These are phyloP conservation scores for Xanthoconium separans DNA, from an alignment of 1,284 basidiomycete genomes.

Conservation along the genomic window DNA sequence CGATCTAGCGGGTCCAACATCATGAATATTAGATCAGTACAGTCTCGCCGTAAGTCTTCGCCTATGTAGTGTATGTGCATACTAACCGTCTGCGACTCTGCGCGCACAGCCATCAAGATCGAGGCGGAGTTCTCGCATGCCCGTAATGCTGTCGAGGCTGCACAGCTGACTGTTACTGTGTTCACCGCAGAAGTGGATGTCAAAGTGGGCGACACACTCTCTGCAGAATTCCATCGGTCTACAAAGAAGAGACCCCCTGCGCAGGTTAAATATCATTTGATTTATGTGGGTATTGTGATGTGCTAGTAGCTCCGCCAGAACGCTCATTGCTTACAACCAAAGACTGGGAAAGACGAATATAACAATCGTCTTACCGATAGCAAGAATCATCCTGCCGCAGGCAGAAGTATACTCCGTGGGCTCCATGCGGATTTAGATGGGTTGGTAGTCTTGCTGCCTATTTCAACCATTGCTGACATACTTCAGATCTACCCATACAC, in stretches of 20 bases:
- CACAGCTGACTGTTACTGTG: conserved; percentile 62
- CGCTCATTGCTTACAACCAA: not conserved
- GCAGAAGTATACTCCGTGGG: conserved; percentile 73
- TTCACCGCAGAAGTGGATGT: conserved; percentile 80
- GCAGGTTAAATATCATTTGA: conserved; percentile 74
- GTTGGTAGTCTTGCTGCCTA: not conserved
- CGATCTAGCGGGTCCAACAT: conserved; percentile 9
- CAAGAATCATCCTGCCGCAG: conserved; percentile 49
- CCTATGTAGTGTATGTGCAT: not conserved
- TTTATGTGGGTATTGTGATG: conserved; percentile 62
- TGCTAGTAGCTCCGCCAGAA: too few relatives aligned
- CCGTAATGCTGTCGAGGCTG: conserved; percentile 71
- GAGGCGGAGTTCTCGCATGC: conserved; percentile 82
- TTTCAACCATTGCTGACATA: not conserved
- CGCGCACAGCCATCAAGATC: conserved; percentile 65
- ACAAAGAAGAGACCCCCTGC: conserved; percentile 90
- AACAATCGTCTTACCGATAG: conserved; percentile 72
- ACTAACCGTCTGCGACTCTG: not conserved
- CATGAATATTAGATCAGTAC: conserved; percentile 17
- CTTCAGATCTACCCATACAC: not conserved
- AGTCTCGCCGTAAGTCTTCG: conserved; percentile 16
- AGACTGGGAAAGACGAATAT: conserved; percentile 86
- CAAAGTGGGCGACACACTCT: conserved; percentile 64
- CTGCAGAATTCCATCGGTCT: conserved; percentile 77
- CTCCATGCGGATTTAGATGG: conserved; percentile 81